Conservation (phyloP, 2,329 filamentous ascomycete genomes). For the Rhinocladiella similis region DNA sequence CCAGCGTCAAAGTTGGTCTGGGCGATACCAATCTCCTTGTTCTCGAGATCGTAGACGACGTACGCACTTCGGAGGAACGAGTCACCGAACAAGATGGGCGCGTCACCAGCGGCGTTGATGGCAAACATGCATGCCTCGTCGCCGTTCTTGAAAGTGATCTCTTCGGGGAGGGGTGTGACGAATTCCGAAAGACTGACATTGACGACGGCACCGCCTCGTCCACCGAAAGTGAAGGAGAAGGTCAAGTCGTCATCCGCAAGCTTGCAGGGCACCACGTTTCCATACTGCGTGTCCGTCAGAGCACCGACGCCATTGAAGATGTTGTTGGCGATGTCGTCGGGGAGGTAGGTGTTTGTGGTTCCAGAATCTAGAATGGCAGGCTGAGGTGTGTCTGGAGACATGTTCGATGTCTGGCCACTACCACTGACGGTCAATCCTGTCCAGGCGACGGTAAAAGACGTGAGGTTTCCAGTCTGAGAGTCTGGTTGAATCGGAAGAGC, state of each 20-base stretch:
- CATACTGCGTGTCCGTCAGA: conserved; percentile 39
- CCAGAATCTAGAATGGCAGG: conserved; percentile 72
- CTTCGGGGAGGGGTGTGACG: conserved; percentile 56
- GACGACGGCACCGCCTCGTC: conserved; percentile 35
- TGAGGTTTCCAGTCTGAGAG: conserved; percentile 55
- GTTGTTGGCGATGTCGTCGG: conserved; percentile 57
- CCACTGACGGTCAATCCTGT: conserved; percentile 34
- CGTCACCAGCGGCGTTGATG: conserved; percentile 58
- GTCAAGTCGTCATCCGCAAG: conserved; percentile 45
- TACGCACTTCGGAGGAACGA: conserved; percentile 75
- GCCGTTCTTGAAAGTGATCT: conserved; percentile 55
- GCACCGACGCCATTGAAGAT: conserved; percentile 60
- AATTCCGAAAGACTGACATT: conserved; percentile 51
- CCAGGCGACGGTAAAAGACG: conserved; percentile 45
- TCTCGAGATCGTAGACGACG: conserved; percentile 71
- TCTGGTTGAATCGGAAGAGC: conserved; percentile 58
- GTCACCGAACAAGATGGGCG: conserved; percentile 67
- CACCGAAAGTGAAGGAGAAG: conserved; percentile 55
- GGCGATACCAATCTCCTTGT: conserved; percentile 70
- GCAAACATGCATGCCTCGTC: conserved; percentile 65
- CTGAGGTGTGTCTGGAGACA: conserved; percentile 35
- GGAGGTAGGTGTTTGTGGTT: conserved; percentile 70
- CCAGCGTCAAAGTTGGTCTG: conserved; percentile 51
- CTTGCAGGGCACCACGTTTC: conserved; percentile 42
- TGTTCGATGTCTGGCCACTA: conserved; percentile 36